Evolutionary conservation across 2,329 filamentous ascomycete genomes (phyloP).

Genomic region (Teratosphaeria epicoccoides): DNA sequence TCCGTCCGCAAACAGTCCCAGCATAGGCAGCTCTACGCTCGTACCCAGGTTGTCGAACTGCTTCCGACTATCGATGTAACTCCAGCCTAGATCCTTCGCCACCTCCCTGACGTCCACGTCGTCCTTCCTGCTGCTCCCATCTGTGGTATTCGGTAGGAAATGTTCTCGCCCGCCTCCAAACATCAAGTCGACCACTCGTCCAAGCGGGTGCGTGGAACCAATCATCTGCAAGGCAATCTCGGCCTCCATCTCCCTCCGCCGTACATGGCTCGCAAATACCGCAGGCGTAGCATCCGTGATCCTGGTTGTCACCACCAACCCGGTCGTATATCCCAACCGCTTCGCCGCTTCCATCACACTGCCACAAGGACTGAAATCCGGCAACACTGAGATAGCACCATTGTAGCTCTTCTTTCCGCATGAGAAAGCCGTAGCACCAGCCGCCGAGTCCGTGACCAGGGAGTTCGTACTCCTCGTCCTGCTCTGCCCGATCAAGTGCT

Average conservation of each 20-base stretch:
- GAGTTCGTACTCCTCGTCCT: constrained; percentile 75
- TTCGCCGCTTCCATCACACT: constrained; percentile 92
- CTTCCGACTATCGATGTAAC: constrained; percentile 59
- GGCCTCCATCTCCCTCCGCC: constrained; percentile 70
- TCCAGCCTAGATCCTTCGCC: constrained; percentile 62
- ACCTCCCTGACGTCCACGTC: constrained; percentile 68
- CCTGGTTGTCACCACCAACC: constrained; percentile 86
- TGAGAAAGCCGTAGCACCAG: constrained; percentile 93
- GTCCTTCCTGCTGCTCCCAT: constrained; percentile 73
- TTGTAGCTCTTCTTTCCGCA: constrained; percentile 94
- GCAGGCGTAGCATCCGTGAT: constrained; percentile 94
- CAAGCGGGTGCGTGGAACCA: constrained; percentile 68
- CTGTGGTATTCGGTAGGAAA: constrained; percentile 73
- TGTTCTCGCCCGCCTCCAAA: constrained; percentile 88
- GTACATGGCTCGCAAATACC: constrained; percentile 84
- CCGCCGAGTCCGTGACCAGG: constrained; percentile 87
- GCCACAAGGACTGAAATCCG: constrained; percentile 76
- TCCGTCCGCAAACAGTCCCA: constrained; percentile 71
- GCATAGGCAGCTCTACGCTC: constrained; percentile 66
- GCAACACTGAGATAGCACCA: constrained; percentile 81
- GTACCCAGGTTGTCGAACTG: constrained; percentile 60
- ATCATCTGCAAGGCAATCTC: constrained; percentile 87
- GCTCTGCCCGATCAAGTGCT: constrained; percentile 81
- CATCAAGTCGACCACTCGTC: constrained; percentile 81
- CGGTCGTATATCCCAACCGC: constrained; percentile 80